Percentiles rank a stretch among this genome's conserved stretches.
phyloP scores from a whole-genome alignment of 2,329 filamentous ascomycete genomes.

The Capronia epimyces region DNA sequence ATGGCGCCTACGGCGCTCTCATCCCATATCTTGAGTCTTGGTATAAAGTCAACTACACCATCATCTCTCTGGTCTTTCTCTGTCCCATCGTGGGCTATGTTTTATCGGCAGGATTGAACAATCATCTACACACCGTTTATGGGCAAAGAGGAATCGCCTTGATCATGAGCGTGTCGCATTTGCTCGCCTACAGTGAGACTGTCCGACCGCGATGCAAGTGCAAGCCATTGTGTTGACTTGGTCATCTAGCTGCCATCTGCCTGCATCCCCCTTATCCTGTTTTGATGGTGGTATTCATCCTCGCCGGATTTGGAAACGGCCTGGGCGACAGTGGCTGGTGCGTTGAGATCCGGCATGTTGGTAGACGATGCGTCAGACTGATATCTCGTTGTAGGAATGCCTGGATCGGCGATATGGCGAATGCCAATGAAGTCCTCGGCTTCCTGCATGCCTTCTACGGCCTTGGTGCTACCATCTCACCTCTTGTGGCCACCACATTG shows the following conservation, averaged over 20 bases:
- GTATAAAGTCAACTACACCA: slow-evolving; percentile 42
- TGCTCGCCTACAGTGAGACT: slow-evolving; percentile 52
- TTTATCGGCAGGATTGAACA: slow-evolving; percentile 41
- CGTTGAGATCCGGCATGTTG: slow-evolving; percentile 35
- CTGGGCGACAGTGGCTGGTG: slow-evolving; percentile 55
- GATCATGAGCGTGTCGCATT: slow-evolving; percentile 56
- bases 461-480: slow-evolving; percentile 65
- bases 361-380: slow-evolving; percentile 28
- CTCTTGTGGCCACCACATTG: slow-evolving; percentile 65
- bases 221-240: not conserved
- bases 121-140: slow-evolving; percentile 38
- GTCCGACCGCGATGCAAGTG: not conserved
- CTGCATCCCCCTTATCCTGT: slow-evolving; percentile 65
- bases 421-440: slow-evolving; percentile 67
- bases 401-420: slow-evolving; percentile 65
- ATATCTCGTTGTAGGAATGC: slow-evolving; percentile 46
- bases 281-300: slow-evolving; percentile 58
- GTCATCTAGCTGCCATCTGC: slow-evolving; percentile 48
- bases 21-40: slow-evolving; percentile 39
- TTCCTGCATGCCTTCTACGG: slow-evolving; percentile 67
- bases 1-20: slow-evolving; percentile 51
- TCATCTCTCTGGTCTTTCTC: slow-evolving; percentile 47
- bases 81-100: slow-evolving; percentile 46
- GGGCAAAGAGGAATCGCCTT: slow-evolving; percentile 69
- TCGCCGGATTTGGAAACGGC: slow-evolving; percentile 68